Percentiles rank a stretch among this genome's conserved stretches.
phyloP scores from a whole-genome alignment of 2,329 filamentous ascomycete genomes.

The Apiospora hydei region DNA sequence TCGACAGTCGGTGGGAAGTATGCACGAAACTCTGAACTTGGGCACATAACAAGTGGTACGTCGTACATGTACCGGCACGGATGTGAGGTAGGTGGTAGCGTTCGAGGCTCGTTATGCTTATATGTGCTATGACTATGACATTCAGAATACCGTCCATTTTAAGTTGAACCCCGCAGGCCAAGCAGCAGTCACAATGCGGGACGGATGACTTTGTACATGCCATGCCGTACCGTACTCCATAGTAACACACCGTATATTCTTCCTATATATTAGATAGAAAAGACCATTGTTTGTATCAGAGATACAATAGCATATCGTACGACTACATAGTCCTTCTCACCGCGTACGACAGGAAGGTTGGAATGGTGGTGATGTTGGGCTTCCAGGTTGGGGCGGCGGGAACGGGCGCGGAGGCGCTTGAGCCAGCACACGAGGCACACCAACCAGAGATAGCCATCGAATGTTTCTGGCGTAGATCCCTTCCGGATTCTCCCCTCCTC shows the following conservation, averaged over 20 bases:
- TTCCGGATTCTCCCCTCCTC: constrained; percentile 1
- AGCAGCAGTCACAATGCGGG: background rate
- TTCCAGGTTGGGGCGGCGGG: background rate
- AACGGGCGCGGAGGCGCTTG: background rate
- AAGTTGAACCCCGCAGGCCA: background rate
- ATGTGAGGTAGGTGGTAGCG: background rate
- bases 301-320: background rate
- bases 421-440: background rate
- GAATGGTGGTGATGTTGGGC: background rate
- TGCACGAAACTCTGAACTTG: background rate
- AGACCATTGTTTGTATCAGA: background rate
- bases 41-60: background rate
- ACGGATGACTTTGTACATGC: background rate
- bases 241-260: background rate
- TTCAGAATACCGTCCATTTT: background rate
- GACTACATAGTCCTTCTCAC: background rate
- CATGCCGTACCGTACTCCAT: background rate
- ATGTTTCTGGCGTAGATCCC: constrained; percentile 4
- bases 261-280: background rate
- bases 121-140: background rate
- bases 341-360: background rate
- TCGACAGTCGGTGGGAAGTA: background rate
- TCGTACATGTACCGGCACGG: background rate
- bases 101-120: background rate
- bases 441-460: background rate